Conservation (phyloP, 192 early-diverging fungal genomes). For the Linnemannia schmuckeri region DNA sequence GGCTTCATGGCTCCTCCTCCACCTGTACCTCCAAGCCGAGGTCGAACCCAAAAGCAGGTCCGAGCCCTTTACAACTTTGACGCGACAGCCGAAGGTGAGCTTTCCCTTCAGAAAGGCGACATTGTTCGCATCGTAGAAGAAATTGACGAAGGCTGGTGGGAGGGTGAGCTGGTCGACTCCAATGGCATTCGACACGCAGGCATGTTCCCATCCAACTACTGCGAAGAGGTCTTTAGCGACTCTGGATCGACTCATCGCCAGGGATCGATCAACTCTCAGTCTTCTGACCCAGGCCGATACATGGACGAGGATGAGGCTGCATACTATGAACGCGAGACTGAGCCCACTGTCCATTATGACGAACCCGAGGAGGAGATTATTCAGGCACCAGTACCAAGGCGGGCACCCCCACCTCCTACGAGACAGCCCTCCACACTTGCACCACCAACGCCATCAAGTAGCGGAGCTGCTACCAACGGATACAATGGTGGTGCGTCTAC, state of each 20-base stretch:
- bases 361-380: slow-evolving; percentile 40
- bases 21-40: slow-evolving; percentile 43
- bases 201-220: slow-evolving; percentile 96
- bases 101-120: slow-evolving; percentile 87
- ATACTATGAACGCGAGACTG: slow-evolving; percentile 49
- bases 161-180: slow-evolving; percentile 82
- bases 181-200: slow-evolving; percentile 72
- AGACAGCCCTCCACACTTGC: slow-evolving; percentile 44
- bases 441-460: slow-evolving; percentile 11
- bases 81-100: slow-evolving; percentile 83
- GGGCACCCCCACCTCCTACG: slow-evolving; percentile 55
- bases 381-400: slow-evolving; percentile 21
- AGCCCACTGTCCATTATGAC: slow-evolving; percentile 43
- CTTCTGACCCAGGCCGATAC: slow-evolving; percentile 47
- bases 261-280: slow-evolving; percentile 31
- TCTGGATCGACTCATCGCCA: slow-evolving; percentile 44
- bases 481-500: slow-evolving; percentile 7
- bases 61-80: slow-evolving; percentile 86
- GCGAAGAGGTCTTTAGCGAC: slow-evolving; percentile 68
- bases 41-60: slow-evolving; percentile 70
- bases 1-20: slow-evolving; percentile 57
- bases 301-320: slow-evolving; percentile 56
- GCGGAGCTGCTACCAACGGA: slow-evolving; percentile 12
- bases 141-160: slow-evolving; percentile 97
- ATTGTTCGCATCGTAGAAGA: slow-evolving; percentile 88